Percentiles rank a stretch among this genome's conserved stretches.
These are phyloP conservation scores for Phytophthora pini DNA, from an alignment of 352 stramenopile genomes.

Conservation along the genomic window DNA sequence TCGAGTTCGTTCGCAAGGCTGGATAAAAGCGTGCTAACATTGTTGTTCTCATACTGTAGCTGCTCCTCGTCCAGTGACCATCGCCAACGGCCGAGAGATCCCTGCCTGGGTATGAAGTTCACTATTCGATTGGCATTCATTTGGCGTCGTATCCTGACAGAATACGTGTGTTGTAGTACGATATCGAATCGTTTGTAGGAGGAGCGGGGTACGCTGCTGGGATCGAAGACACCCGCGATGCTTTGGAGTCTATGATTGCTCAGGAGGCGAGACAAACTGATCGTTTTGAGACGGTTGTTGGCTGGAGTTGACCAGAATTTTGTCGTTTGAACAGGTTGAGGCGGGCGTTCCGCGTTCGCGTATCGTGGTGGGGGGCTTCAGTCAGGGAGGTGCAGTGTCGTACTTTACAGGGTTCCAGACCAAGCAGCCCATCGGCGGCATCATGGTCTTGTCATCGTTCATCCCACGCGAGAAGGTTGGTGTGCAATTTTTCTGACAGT, in stretches of 20 bases:
- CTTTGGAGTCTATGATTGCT: constrained; percentile 12
- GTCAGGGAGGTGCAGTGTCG: constrained; percentile 92
- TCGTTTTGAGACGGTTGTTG: background rate
- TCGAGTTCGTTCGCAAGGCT: too few species aligned
- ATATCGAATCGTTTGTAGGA: constrained; percentile 93
- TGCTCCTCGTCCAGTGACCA: constrained; percentile 88
- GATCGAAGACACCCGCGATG: constrained; percentile 16
- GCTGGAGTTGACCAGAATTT: background rate
- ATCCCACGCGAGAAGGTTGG: constrained; percentile 60
- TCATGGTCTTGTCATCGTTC: constrained; percentile 77
- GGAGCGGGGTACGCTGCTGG: constrained; percentile 49
- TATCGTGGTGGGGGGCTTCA: constrained; percentile 95
- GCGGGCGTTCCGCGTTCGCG: constrained; percentile 81
- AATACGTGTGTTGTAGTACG: constrained; percentile 63
- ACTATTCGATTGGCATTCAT: too few species aligned
- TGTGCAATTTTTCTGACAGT: background rate
- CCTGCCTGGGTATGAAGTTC: constrained; percentile 78
- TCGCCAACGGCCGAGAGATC: constrained; percentile 94
- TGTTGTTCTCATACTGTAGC: constrained; percentile 41
- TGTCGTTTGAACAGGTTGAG: constrained; percentile 26
- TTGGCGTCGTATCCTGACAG: too few species aligned
- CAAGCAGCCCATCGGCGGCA: constrained; percentile 63
- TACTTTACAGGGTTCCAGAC: constrained; percentile 82
- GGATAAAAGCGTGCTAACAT: too few species aligned
- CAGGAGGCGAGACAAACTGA: constrained; percentile 6